A percentile compares a stretch with the other conserved stretches of the same genome.
These are phyloP conservation scores for Rhizophora mangle DNA, from an alignment of 345 rosid genomes.

Conservation along the genomic window DNA sequence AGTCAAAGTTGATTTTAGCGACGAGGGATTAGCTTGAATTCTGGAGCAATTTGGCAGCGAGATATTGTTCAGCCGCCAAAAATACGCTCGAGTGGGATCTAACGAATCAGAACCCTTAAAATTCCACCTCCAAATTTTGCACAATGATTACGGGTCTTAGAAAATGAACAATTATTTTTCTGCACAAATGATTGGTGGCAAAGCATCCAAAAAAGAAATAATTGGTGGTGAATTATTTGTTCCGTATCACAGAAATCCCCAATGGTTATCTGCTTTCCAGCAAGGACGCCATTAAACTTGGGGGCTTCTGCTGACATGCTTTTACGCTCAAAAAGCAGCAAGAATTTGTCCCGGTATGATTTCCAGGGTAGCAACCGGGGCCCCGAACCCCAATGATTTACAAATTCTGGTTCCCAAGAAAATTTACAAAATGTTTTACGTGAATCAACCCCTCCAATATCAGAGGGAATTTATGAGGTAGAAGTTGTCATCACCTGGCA, in stretches of 20 bases:
- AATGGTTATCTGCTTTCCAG: slow-evolving; percentile 11
- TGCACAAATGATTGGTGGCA: slow-evolving; percentile 8
- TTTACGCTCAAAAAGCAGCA: not conserved
- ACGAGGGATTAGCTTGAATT: not conserved
- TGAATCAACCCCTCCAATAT: too few relatives aligned
- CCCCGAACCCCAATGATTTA: too few relatives aligned
- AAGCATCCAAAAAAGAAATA: too few relatives aligned
- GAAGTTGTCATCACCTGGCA: too few relatives aligned
- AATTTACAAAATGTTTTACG: too few relatives aligned
- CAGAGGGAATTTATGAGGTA: too few relatives aligned
- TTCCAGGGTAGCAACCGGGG: too few relatives aligned
- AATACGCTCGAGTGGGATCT: not conserved
- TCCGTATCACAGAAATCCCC: not conserved
- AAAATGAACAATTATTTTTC: not conserved
- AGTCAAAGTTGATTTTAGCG: too few relatives aligned
- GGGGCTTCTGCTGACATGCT: slow-evolving; percentile 1
- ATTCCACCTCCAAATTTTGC: not conserved
- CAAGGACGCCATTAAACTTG: slow-evolving; percentile 11
- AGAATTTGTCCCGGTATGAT: too few relatives aligned
- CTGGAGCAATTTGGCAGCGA: not conserved
- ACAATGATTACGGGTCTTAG: not conserved
- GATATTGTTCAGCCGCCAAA: not conserved
- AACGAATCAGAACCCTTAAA: not conserved
- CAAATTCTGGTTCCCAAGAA: too few relatives aligned
- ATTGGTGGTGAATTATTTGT: slow-evolving; percentile 7